Base-by-base conservation (phyloP, 106 monocot species). In the Phalaenopsis equestris region DNA sequence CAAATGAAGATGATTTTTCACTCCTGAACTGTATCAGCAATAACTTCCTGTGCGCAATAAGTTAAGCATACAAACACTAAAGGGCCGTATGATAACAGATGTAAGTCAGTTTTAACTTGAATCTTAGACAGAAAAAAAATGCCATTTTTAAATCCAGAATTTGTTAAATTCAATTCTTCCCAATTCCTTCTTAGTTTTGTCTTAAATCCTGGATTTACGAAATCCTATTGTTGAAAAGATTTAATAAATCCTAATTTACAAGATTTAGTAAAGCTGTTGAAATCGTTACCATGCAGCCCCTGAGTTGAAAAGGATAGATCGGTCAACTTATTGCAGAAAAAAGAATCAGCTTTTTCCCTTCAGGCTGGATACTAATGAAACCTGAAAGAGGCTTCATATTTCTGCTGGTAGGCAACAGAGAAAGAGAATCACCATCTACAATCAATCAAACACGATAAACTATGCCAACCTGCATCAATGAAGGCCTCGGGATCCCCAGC, bases 401-500 rank as follows among this genome's bases (percentile, higher is more conserved):
- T 21, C 64, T 23, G 64, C 21, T n/a, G 5, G 23, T 52, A 6
- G 6, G 8, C 12, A 52, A 52, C 12, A 52, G 6, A 24, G 64
- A 65, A 24, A 23, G 24, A 65, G 64, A 65, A 65, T 24, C n/a
- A 64, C 64, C 64, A 64, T 64, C 23, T 24, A 21, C 64, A 65
- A 52, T 52, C 52, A 12, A 65, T 87, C 82, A 93, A 16, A 95
- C 89, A 68, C 45, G 84, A 78, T 96, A 96, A 19, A 85, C 84
- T 85, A 88, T 90, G 70, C 96, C 91, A 12, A 93, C 93, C 84
- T 96, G 87, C 42, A 93, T 87, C 56, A 96, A 76, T 1, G 88
- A 87, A 8, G 87, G 48, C 9, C 83, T 85, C 3, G 96, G 93
- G 23, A 93, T 23, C 10, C 91, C 85, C 0, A 91, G 86, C 6